phyloP scores from a whole-genome alignment of 331 rosid genomes.

The Telfairia occidentalis region DNA sequence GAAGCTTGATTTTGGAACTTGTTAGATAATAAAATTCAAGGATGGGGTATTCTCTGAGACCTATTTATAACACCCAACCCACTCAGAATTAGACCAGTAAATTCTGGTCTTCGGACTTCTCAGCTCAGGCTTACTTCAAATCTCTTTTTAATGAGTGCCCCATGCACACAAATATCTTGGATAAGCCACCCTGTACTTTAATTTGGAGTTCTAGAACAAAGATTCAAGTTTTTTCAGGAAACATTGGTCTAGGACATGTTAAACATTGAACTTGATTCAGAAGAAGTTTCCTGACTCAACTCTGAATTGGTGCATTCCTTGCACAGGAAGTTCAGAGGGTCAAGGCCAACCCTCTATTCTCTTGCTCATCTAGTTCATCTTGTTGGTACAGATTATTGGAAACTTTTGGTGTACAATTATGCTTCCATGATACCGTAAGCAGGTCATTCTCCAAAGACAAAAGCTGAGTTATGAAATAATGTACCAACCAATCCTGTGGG shows the following conservation, averaged over 20 bases:
- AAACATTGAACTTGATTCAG: not conserved
- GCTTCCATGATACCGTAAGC: not conserved
- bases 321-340: not conserved
- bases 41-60: too few relatives aligned
- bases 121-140: too few relatives aligned
- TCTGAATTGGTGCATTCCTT: not conserved
- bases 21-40: too few relatives aligned
- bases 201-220: too few relatives aligned
- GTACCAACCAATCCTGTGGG: not conserved
- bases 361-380: not conserved
- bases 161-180: too few relatives aligned
- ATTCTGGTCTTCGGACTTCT: too few relatives aligned
- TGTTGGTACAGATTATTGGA: not conserved
- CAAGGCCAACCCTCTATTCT: not conserved
- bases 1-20: too few relatives aligned
- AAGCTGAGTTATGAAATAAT: not conserved
- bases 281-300: not conserved
- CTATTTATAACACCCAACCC: too few relatives aligned
- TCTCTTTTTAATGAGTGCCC: too few relatives aligned
- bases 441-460: not conserved
- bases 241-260: not conserved
- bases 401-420: not conserved
- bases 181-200: too few relatives aligned
- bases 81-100: too few relatives aligned
- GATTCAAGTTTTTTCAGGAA: too few relatives aligned